Evolutionary conservation across 2,329 filamentous ascomycete genomes (phyloP), one percentile per base, ranked within the genome.

Genomic region (Paraconiothyrium brasiliense): DNA sequence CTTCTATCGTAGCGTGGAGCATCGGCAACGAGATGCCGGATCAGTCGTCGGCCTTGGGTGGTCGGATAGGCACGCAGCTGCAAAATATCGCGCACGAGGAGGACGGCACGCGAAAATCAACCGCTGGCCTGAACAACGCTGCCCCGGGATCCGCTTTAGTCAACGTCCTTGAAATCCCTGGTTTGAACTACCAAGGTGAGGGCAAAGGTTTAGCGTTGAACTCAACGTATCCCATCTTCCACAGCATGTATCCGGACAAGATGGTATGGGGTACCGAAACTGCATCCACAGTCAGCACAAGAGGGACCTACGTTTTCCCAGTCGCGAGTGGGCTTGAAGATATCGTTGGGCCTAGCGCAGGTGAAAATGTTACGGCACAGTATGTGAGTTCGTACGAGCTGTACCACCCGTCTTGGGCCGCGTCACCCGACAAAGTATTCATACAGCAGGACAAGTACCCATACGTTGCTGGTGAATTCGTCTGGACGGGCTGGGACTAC

Each of bases 111-210:
- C 78, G 84, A 1, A 79, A 75, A 1, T 69, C 75, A 0, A 85
- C 84, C 0, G 75, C 80, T 0, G 81, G 78, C 0, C 81, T 85
- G 80, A 85, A 86, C 71, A 69, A 66, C 10, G 85, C 84, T 4
- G 66, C 71, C 2, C 76, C 84, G 0, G 72, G 74, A 35, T 78
- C 70, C 44, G 65, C 79, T 0, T 78, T 86, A 35, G 72, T 82
- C 2, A 61, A 68, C 0, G 74, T 76, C 1, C 62, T 86, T 37
- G 84, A 86, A 66, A 75, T 86, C 47, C 71, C 83, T n/a, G 80
- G 81, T 22, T 69, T 87, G 5, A 87, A 87, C 73, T 87, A 87
- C 71, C 85, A 87, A 66, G 85, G 85, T 55, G 83, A 85, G 54
- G 84, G 24, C 61, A 61, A 44, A 52, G 64, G 46, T 78, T 79